These are phyloP conservation scores for Termitomyces sp. DNA, from an alignment of 768 basidiomycete species.

Conservation along the genomic window DNA sequence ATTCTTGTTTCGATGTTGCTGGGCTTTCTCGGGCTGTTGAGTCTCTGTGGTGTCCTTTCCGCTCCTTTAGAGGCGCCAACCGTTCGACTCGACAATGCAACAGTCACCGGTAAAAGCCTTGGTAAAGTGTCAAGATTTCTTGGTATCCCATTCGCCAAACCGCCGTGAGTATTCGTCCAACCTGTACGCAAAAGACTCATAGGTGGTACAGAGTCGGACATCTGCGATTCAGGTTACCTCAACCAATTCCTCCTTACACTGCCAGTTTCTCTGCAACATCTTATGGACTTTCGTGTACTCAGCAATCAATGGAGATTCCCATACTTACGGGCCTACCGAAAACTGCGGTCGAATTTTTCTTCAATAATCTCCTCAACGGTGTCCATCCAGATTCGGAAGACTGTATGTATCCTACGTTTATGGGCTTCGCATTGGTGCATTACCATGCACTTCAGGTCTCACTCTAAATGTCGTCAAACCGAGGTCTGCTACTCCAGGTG, in stretches of 20 bases:
- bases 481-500: slow-evolving; percentile 26
- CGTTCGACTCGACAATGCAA: slow-evolving; percentile 37
- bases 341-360: slow-evolving; percentile 27
- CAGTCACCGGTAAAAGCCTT: slow-evolving; percentile 33
- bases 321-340: slow-evolving; percentile 27
- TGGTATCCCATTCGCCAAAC: slow-evolving; percentile 51
- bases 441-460: slow-evolving; percentile 29
- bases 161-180: slow-evolving; percentile 37
- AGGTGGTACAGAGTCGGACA: slow-evolving; percentile 25
- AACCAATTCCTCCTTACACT: slow-evolving; percentile 27
- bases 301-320: slow-evolving; percentile 33
- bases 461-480: slow-evolving; percentile 50
- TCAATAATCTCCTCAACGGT: slow-evolving; percentile 22
- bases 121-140: slow-evolving; percentile 34
- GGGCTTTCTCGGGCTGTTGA: background rate
- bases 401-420: slow-evolving; percentile 23
- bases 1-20: background rate
- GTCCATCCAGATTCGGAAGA: slow-evolving; percentile 27
- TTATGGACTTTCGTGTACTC: slow-evolving; percentile 42
- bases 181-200: background rate
- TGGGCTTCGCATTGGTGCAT: background rate
- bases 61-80: slow-evolving; percentile 25
- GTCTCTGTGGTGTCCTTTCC: slow-evolving; percentile 4
- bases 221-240: slow-evolving; percentile 37
- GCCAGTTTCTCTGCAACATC: slow-evolving; percentile 30